Percentiles rank a stretch among this genome's conserved stretches.
Conservation (phyloP, 2,329 filamentous ascomycete genomes). For the Neophaeococcomyces mojaviensis region DNA sequence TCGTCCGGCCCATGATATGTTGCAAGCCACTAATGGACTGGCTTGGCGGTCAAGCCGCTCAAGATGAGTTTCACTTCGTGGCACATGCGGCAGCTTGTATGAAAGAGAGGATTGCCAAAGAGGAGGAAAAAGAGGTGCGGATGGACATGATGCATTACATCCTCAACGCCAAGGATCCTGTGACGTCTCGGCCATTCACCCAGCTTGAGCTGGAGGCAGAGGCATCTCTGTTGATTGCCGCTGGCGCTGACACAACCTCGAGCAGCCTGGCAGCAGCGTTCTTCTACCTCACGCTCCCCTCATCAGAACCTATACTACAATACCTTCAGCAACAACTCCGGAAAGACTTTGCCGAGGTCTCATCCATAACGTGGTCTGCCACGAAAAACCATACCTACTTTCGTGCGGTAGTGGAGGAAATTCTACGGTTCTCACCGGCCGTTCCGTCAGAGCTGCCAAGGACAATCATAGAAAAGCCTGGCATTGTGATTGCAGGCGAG, state of each 20-base stretch:
- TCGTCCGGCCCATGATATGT: constrained; percentile 15
- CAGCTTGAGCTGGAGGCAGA: too few relatives aligned
- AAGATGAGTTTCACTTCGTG: constrained; percentile 12
- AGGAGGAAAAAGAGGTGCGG: neutral
- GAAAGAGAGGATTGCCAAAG: neutral
- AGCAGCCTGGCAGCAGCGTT: too few relatives aligned
- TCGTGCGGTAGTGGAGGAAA: constrained; percentile 36
- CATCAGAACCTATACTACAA: neutral
- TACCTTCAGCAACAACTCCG: constrained; percentile 29
- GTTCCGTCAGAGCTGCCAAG: constrained; percentile 24
- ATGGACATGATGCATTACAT: too few relatives aligned
- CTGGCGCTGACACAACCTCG: too few relatives aligned
- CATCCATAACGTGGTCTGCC: constrained; percentile 31
- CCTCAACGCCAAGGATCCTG: constrained; percentile 41
- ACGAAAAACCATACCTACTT: constrained; percentile 33
- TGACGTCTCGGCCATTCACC: too few relatives aligned
- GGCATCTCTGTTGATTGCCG: too few relatives aligned
- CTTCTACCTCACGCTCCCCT: too few relatives aligned
- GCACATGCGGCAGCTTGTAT: constrained; percentile 10
- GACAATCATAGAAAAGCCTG: constrained; percentile 26
- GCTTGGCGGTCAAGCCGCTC: constrained; percentile 18
- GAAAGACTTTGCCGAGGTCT: constrained; percentile 26
- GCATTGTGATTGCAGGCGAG: constrained; percentile 27
- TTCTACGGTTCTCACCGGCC: constrained; percentile 32
- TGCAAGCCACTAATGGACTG: constrained; percentile 16